phyloP scores from a whole-genome alignment of 768 basidiomycete genomes.

The Gloeostereum incarnatum region DNA sequence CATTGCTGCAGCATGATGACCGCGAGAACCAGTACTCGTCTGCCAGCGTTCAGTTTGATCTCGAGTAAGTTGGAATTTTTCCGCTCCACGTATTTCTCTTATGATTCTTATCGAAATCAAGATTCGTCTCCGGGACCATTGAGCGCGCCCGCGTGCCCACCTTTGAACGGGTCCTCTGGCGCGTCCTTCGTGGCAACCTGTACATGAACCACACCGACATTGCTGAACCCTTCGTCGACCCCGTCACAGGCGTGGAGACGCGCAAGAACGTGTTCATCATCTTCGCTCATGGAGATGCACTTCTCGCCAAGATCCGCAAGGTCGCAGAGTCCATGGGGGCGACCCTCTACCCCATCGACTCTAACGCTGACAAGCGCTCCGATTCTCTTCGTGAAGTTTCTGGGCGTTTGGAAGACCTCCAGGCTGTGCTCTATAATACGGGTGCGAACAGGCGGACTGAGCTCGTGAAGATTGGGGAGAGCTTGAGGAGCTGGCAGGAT shows the following conservation, averaged over 20 bases:
- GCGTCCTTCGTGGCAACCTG: conserved; percentile 92
- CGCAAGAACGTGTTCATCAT: conserved; percentile 99
- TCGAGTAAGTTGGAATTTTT: conserved; percentile 53
- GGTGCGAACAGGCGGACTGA: conserved; percentile 74
- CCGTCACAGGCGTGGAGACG: conserved; percentile 71
- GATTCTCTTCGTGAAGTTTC: conserved; percentile 87
- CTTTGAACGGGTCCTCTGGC: conserved; percentile 97
- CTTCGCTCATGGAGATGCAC: conserved; percentile 90
- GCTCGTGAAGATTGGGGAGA: conserved; percentile 78
- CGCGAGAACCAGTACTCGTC: conserved; percentile 54
- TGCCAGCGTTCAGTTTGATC: conserved; percentile 60
- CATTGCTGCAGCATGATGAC: conserved; percentile 88
- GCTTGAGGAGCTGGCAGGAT: conserved; percentile 84
- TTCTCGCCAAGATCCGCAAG: conserved; percentile 95
- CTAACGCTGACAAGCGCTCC: conserved; percentile 86
- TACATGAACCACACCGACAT: conserved; percentile 99
- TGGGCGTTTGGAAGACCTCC: conserved; percentile 82
- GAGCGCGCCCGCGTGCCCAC: conserved; percentile 87
- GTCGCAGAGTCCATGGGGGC: conserved; percentile 99
- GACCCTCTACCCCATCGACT: conserved; percentile 92
- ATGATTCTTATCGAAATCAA: conserved; percentile 16
- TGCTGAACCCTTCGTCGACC: conserved; percentile 84
- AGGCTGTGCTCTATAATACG: conserved; percentile 86
- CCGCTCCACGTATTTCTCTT: not conserved
- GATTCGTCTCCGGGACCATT: conserved; percentile 94